A percentile compares a stretch with the other conserved stretches of the same genome.
Conservation (phyloP, 257 asterid genomes). For the Ocimum tenuiflorum region DNA sequence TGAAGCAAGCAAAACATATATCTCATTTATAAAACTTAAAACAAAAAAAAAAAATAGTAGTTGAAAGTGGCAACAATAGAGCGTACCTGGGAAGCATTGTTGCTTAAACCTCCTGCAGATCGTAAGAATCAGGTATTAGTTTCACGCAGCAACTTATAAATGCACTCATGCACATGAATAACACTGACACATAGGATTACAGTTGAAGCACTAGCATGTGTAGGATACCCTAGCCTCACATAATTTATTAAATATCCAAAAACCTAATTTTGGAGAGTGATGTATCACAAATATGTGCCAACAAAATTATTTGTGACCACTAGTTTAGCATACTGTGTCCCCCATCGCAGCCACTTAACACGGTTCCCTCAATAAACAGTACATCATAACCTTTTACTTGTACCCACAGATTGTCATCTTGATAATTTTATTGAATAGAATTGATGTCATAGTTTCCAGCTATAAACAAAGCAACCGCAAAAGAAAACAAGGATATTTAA, state of each 20-base stretch:
- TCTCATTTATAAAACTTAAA: not conserved
- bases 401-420: not conserved
- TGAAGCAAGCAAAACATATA: not conserved
- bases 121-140: slow-evolving; percentile 19
- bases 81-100: slow-evolving; percentile 38
- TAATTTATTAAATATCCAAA: too few species aligned
- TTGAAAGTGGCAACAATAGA: not conserved
- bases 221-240: not conserved
- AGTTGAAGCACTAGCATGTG: not conserved
- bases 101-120: slow-evolving; percentile 42
- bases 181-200: not conserved
- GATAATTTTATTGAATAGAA: not conserved
- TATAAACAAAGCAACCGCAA: not conserved
- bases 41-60: not conserved
- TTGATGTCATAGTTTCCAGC: not conserved
- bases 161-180: not conserved
- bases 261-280: too few species aligned
- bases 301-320: not conserved
- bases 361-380: not conserved
- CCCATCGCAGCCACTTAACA: too few species aligned
- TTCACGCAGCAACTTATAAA: not conserved
- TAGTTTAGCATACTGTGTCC: not conserved
- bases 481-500: not conserved
- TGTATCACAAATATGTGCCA: not conserved
- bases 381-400: not conserved